Conservation (phyloP, 75 land plant genomes). For the Cunninghamia lanceolata region DNA sequence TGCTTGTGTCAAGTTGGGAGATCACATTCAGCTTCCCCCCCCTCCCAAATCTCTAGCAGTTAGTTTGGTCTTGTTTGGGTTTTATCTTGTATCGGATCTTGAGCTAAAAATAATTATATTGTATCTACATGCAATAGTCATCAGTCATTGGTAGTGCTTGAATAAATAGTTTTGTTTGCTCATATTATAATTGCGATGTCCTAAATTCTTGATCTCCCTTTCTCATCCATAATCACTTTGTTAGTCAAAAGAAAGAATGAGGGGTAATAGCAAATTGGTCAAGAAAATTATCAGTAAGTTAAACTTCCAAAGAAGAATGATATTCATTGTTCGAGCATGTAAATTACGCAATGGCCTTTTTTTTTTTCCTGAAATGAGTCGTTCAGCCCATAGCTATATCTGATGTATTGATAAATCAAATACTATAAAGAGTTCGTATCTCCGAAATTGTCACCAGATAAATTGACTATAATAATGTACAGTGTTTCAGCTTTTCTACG, state of each 20-base stretch:
- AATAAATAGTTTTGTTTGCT: not conserved
- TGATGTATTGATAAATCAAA: conserved; percentile 7
- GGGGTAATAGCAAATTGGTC: not conserved
- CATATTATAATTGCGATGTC: not conserved
- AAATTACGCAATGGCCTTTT: not conserved
- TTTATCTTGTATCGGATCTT: not conserved
- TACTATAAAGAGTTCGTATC: not conserved
- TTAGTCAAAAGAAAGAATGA: not conserved
- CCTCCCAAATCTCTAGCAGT: not conserved
- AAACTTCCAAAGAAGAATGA: not conserved
- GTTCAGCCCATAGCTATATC: conserved; percentile 1
- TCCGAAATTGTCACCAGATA: too few species aligned
- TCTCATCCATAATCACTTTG: not conserved
- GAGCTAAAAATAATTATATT: not conserved
- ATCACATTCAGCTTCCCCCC: too few species aligned
- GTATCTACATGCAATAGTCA: not conserved
- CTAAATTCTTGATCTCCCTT: not conserved
- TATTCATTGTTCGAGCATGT: not conserved
- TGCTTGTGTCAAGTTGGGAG: not conserved
- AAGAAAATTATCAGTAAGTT: not conserved
- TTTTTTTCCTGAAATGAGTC: not conserved
- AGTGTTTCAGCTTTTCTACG: too few species aligned
- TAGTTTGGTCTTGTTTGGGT: not conserved
- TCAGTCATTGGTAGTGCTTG: not conserved
- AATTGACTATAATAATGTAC: too few species aligned